These are phyloP conservation scores for Kondoa malvinella DNA, from an alignment of 768 basidiomycete genomes.

Conservation along the genomic window DNA sequence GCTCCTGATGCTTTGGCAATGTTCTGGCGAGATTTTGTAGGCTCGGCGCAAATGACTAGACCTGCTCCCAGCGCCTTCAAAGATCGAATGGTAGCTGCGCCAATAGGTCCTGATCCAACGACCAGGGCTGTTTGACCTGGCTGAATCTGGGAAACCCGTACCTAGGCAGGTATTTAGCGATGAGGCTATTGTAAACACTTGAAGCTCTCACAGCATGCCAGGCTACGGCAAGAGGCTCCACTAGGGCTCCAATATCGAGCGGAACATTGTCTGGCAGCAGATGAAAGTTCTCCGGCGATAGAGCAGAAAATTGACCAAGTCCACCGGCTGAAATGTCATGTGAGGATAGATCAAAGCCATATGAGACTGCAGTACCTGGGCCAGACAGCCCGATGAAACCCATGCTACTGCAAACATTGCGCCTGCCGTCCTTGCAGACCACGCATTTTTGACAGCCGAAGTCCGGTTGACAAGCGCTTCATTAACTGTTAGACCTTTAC, in stretches of 20 bases:
- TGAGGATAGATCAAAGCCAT: too few relatives aligned
- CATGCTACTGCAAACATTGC: background rate
- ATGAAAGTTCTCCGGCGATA: constrained; percentile 15
- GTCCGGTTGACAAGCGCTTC: background rate
- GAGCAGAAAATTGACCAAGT: constrained; percentile 13
- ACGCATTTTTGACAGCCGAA: background rate
- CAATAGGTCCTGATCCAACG: constrained; percentile 30
- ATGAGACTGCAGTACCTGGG: too few relatives aligned
- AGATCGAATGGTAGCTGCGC: constrained; percentile 35
- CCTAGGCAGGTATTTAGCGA: too few relatives aligned
- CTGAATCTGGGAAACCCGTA: constrained; percentile 34
- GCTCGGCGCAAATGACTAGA: constrained; percentile 32
- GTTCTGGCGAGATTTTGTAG: constrained; percentile 33
- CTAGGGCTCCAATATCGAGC: constrained; percentile 15
- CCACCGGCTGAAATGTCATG: constrained; percentile 6
- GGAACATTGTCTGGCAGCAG: constrained; percentile 14
- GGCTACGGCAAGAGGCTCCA: constrained; percentile 30
- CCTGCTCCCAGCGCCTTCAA: constrained; percentile 31
- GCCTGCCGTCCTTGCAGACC: background rate
- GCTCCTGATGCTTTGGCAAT: constrained; percentile 35
- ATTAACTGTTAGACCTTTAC: background rate
- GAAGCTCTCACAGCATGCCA: constrained; percentile 38
- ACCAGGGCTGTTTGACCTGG: constrained; percentile 38
- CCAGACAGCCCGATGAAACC: background rate
- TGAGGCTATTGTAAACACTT: too few relatives aligned